phyloP scores from a whole-genome alignment of 306 rosid genomes.

The Prunus davidiana region DNA sequence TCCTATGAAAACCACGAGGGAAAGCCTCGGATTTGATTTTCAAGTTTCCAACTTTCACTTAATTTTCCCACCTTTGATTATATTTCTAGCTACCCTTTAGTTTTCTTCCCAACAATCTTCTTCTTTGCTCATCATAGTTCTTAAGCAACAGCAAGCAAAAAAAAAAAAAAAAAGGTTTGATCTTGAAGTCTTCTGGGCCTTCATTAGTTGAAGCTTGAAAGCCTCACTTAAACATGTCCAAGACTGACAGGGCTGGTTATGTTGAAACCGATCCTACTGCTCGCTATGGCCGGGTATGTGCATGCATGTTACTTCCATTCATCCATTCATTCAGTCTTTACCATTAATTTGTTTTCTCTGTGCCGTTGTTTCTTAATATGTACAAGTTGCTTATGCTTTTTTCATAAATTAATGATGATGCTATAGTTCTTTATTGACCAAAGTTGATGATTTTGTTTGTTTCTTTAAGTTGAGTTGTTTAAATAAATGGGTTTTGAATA shows the following conservation, averaged over 20 bases:
- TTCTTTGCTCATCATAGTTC: background rate
- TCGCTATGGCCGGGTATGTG: conserved; percentile 71
- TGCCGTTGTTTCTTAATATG: background rate
- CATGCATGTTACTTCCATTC: conserved; percentile 18
- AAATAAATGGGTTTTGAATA: background rate
- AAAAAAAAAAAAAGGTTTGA: background rate
- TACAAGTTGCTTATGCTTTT: background rate
- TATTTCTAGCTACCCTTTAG: background rate
- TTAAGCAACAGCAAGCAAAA: background rate
- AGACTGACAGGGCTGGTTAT: conserved; percentile 32
- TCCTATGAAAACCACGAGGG: conserved; percentile 64
- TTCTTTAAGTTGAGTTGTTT: background rate
- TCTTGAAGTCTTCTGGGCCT: background rate
- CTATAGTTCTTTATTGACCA: background rate
- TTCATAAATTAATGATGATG: background rate
- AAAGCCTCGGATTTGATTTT: conserved; percentile 51
- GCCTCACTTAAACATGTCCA: background rate
- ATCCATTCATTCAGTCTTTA: background rate
- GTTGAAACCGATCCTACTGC: conserved; percentile 72
- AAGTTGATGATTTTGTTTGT: background rate
- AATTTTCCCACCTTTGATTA: background rate
- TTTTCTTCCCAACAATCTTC: background rate
- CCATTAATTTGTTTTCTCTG: background rate
- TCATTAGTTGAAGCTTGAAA: background rate
- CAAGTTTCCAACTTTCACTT: background rate